Evolutionary conservation across 108 stramenopile genomes (phyloP).

Genomic region (Fragilaria crotonensis): DNA sequence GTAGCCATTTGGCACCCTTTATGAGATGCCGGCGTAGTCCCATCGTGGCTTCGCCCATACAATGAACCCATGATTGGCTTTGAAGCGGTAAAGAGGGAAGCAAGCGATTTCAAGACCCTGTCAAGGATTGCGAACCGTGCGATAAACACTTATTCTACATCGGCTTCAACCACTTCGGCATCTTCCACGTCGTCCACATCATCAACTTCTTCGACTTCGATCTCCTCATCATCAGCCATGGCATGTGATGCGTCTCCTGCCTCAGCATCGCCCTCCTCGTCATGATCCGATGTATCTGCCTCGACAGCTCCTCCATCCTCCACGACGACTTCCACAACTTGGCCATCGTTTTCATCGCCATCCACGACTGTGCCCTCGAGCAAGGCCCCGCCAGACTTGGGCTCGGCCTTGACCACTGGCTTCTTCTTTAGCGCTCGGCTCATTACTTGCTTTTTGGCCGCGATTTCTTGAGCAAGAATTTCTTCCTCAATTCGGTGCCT

Average conservation of each 20-base stretch:
- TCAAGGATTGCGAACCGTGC: too few species aligned
- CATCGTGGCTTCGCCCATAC: too few species aligned
- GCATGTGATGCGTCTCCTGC: neutral
- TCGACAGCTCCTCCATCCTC: neutral
- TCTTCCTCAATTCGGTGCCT: neutral
- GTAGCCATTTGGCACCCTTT: too few species aligned
- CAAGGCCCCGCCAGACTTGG: neutral
- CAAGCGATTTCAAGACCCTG: too few species aligned
- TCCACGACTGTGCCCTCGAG: neutral
- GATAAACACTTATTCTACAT: too few species aligned
- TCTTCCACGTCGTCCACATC: neutral
- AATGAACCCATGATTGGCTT: too few species aligned
- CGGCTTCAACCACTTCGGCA: too few species aligned
- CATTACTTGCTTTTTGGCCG: neutral
- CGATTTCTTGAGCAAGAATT: neutral
- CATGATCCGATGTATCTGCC: neutral
- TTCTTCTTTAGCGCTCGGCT: conserved; percentile 3
- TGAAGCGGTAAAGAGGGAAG: too few species aligned
- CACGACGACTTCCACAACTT: neutral
- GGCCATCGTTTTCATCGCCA: neutral
- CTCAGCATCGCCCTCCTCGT: neutral
- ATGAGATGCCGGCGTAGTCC: too few species aligned
- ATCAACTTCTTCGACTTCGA: neutral
- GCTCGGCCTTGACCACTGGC: neutral
- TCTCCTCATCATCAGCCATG: neutral